Evolutionary conservation across 208 protist genomes (phyloP).

Genomic region (Leptomonas pyrrhocoris): DNA sequence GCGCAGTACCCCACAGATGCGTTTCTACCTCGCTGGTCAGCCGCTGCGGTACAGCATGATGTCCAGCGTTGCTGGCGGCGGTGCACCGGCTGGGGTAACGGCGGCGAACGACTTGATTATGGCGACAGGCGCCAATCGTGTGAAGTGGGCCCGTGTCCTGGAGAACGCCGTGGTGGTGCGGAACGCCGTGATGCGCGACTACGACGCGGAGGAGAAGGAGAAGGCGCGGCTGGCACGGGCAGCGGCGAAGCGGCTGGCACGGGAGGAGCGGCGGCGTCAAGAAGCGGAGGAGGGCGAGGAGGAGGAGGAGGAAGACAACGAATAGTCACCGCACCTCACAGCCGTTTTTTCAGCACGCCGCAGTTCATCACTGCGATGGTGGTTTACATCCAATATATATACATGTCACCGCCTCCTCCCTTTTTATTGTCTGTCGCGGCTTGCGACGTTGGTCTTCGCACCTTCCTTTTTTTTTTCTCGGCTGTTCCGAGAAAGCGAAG

Average conservation of each 20-base stretch:
- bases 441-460: no score
- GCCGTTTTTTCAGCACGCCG: conserved; percentile 6
- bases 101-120: conserved; percentile 43
- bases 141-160: conserved; percentile 73
- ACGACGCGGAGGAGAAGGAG: conserved; percentile 59
- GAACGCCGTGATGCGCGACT: conserved; percentile 70
- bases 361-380: no score
- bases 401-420: no score
- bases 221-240: conserved; percentile 45
- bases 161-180: conserved; percentile 78
- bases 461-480: conserved; percentile 22
- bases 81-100: conserved; percentile 22
- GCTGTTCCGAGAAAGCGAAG: no score
- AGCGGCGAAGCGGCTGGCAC: conserved; percentile 45
- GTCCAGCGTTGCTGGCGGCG: conserved; percentile 10
- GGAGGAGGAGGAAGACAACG: conserved; percentile 52
- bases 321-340: neutral
- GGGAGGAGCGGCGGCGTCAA: conserved; percentile 42
- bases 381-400: no score
- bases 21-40: conserved; percentile 76
- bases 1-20: conserved; percentile 73
- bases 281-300: conserved; percentile 56
- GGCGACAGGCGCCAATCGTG: conserved; percentile 60
- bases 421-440: no score
- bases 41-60: conserved; percentile 56